These are phyloP conservation scores for Dillenia turbinata DNA, from an alignment of 164 flowering plant genomes.

Conservation along the genomic window DNA sequence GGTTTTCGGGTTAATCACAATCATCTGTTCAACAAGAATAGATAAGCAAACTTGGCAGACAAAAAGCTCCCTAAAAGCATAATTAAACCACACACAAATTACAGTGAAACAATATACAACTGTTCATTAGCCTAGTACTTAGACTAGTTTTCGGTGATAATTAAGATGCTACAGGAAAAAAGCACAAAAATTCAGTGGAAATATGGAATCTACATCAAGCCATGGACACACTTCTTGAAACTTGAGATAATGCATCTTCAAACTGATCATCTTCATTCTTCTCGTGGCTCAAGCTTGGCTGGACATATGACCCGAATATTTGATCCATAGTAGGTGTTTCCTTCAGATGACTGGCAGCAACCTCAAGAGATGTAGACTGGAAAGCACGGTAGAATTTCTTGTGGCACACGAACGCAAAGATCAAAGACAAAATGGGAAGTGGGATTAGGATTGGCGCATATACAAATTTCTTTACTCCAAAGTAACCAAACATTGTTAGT, in stretches of 20 bases:
- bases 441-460: slow-evolving; percentile 48
- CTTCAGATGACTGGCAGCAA: slow-evolving; percentile 38
- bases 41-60: too few relatives aligned
- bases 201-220: slow-evolving; percentile 15
- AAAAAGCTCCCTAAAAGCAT: too few relatives aligned
- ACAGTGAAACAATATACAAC: too few relatives aligned
- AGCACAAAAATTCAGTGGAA: neutral
- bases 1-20: too few relatives aligned
- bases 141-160: too few relatives aligned
- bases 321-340: slow-evolving; percentile 61
- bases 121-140: too few relatives aligned
- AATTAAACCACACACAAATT: too few relatives aligned
- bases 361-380: slow-evolving; percentile 59
- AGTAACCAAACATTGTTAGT: slow-evolving; percentile 74
- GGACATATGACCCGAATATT: slow-evolving; percentile 56
- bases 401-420: slow-evolving; percentile 49
- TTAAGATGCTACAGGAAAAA: too few relatives aligned
- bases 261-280: slow-evolving; percentile 54
- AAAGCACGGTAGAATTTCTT: slow-evolving; percentile 65
- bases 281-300: slow-evolving; percentile 65
- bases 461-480: slow-evolving; percentile 43
- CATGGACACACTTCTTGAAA: slow-evolving; percentile 21
- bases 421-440: slow-evolving; percentile 48
- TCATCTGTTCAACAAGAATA: too few relatives aligned
- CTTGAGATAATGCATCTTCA: slow-evolving; percentile 41